These are phyloP conservation scores for Blastocystis sp. DNA, from an alignment of 352 stramenopile genomes.

Conservation along the genomic window DNA sequence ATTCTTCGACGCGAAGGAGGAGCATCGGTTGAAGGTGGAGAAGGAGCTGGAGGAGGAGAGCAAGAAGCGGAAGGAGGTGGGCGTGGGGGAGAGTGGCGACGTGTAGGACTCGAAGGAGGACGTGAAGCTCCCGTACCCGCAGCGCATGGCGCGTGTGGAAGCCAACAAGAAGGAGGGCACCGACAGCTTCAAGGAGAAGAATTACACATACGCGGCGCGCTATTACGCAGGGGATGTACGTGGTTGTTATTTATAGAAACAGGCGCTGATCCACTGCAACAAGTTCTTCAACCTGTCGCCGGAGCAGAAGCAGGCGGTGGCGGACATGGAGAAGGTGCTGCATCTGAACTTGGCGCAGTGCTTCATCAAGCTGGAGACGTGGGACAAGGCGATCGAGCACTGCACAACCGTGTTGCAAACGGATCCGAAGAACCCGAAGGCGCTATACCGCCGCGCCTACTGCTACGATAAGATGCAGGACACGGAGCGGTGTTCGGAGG, in stretches of 20 bases:
- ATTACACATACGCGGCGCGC: constrained; percentile 72
- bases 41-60: constrained; percentile 60
- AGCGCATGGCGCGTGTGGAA: constrained; percentile 79
- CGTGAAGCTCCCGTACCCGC: constrained; percentile 78
- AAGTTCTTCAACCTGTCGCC: constrained; percentile 81
- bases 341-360: constrained; percentile 81
- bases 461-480: constrained; percentile 77
- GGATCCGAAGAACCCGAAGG: constrained; percentile 71
- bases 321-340: constrained; percentile 75
- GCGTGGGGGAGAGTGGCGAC: background rate
- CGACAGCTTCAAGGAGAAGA: constrained; percentile 79
- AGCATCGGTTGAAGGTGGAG: constrained; percentile 56
- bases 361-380: constrained; percentile 82
- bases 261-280: constrained; percentile 71
- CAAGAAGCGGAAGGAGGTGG: constrained; percentile 55
- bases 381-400: constrained; percentile 71
- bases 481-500: constrained; percentile 65
- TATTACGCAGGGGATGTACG: constrained; percentile 64
- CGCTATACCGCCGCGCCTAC: constrained; percentile 72
- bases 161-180: constrained; percentile 89
- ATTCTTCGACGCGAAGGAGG: constrained; percentile 61
- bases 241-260: constrained; percentile 11
- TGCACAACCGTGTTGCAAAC: constrained; percentile 71
- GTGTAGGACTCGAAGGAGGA: constrained; percentile 67
- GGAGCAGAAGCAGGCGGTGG: constrained; percentile 72